Percentiles rank a stretch among this genome's conserved stretches.
These are phyloP conservation scores for Fusarium goolgardi DNA, from an alignment of 2,329 filamentous ascomycete species.

Conservation along the genomic window DNA sequence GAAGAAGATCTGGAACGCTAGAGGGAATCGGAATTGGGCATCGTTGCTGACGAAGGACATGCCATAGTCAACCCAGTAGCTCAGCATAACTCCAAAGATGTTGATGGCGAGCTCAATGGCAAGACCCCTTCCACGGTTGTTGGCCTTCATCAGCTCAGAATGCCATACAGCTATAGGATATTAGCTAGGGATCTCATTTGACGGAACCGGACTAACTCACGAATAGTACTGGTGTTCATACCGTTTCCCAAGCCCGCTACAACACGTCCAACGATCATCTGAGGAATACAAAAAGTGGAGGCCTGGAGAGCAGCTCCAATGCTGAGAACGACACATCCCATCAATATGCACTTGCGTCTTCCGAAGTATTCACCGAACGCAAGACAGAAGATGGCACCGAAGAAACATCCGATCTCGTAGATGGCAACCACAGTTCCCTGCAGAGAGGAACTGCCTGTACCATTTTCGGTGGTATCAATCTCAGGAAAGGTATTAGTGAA, in stretches of 20 bases:
- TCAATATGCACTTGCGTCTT: conserved; percentile 54
- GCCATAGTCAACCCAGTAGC: conserved; percentile 55
- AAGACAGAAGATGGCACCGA: conserved; percentile 56
- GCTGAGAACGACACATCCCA: conserved; percentile 56
- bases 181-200: neutral
- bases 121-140: conserved; percentile 51
- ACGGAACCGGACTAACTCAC: conserved; percentile 33
- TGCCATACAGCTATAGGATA: conserved; percentile 53
- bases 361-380: conserved; percentile 59
- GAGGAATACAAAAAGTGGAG: conserved; percentile 53
- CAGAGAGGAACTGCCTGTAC: conserved; percentile 56
- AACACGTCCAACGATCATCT: conserved; percentile 59
- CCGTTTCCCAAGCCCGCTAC: conserved; percentile 60
- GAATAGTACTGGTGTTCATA: conserved; percentile 61
- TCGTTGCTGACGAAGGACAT: conserved; percentile 52
- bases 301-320: conserved; percentile 59
- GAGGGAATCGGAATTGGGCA: conserved; percentile 58
- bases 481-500: conserved; percentile 51
- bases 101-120: conserved; percentile 53
- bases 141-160: conserved; percentile 56
- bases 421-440: conserved; percentile 60
- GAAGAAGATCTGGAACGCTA: conserved; percentile 59
- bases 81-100: conserved; percentile 53
- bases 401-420: conserved; percentile 62
- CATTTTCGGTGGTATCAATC: conserved; percentile 52